These are phyloP conservation scores for Alternaria tenuissima DNA, from an alignment of 2,329 filamentous ascomycete genomes.

Conservation along the genomic window DNA sequence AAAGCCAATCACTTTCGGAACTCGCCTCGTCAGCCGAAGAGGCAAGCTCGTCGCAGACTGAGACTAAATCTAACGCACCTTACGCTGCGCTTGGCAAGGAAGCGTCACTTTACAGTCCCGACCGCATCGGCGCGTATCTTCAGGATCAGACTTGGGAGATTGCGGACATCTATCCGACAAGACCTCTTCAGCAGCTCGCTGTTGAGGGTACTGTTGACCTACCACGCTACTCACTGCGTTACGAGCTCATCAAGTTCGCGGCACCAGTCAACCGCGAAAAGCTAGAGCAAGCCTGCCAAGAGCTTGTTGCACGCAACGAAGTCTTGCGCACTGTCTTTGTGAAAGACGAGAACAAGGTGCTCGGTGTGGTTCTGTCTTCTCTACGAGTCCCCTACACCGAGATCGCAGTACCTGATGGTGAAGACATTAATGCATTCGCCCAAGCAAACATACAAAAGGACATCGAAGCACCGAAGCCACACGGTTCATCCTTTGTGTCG, in stretches of 20 bases:
- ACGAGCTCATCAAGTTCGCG: conserved; percentile 71
- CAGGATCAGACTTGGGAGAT: conserved; percentile 62
- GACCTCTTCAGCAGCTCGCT: conserved; percentile 67
- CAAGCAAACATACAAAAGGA: conserved; percentile 65
- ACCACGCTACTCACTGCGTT: conserved; percentile 69
- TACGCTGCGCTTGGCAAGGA: conserved; percentile 62
- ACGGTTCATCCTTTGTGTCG: conserved; percentile 59
- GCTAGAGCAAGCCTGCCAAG: conserved; percentile 60
- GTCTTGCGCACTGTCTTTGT: conserved; percentile 73
- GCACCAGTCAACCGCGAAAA: conserved; percentile 58
- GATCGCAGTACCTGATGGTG: conserved; percentile 52
- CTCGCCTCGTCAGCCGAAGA: conserved; percentile 46
- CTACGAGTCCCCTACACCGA: conserved; percentile 60
- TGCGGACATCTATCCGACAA: conserved; percentile 64
- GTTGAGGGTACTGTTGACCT: conserved; percentile 65
- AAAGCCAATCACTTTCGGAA: conserved; percentile 51
- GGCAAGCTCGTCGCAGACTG: conserved; percentile 20
- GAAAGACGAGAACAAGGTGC: conserved; percentile 57
- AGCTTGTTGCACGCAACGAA: conserved; percentile 68
- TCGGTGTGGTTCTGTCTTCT: conserved; percentile 66
- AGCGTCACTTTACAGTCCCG: conserved; percentile 55
- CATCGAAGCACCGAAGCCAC: conserved; percentile 63
- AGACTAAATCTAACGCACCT: conserved; percentile 49
- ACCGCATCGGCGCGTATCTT: conserved; percentile 62
- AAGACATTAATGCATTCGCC: conserved; percentile 61